Conservation (phyloP, 495 filamentous ascomycete species). For the Podospora pseudoanserina region DNA sequence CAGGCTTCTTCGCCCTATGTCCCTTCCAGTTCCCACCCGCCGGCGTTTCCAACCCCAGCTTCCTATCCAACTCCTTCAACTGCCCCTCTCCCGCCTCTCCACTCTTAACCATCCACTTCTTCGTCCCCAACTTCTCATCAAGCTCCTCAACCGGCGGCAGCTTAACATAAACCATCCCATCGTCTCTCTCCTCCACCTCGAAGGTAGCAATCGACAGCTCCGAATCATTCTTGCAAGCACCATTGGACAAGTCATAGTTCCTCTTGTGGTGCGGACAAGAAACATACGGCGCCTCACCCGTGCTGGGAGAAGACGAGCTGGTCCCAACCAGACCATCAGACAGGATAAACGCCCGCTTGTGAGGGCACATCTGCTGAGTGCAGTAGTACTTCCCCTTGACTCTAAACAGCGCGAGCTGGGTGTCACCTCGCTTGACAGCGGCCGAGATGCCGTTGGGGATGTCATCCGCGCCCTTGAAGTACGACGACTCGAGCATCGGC, state of each 20-base stretch:
- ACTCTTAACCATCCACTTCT: slow-evolving; percentile 77
- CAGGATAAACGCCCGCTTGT: slow-evolving; percentile 89
- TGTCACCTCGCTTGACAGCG: slow-evolving; percentile 82
- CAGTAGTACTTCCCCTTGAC: slow-evolving; percentile 79
- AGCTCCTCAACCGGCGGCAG: slow-evolving; percentile 83
- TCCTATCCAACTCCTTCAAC: slow-evolving; percentile 68
- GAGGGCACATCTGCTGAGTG: slow-evolving; percentile 97
- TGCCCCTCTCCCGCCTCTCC: slow-evolving; percentile 58
- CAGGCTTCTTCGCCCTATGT: slow-evolving; percentile 34
- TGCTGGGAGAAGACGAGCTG: slow-evolving; percentile 48
- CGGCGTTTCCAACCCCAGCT: slow-evolving; percentile 42
- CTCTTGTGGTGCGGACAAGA: slow-evolving; percentile 92
- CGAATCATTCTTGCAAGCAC: slow-evolving; percentile 73
- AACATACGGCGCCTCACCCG: slow-evolving; percentile 58
- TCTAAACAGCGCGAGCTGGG: slow-evolving; percentile 88
- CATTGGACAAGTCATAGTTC: slow-evolving; percentile 76
- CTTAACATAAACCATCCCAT: slow-evolving; percentile 82
- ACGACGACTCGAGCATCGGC: slow-evolving; percentile 67
- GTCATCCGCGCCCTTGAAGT: slow-evolving; percentile 65
- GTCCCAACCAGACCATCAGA: slow-evolving; percentile 88
- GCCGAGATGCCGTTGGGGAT: slow-evolving; percentile 65
- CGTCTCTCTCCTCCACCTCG: slow-evolving; percentile 69
- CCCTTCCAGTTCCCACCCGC: neutral
- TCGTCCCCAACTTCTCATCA: slow-evolving; percentile 75
- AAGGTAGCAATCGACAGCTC: slow-evolving; percentile 83